A percentile compares a stretch with the other conserved stretches of the same genome.
These are phyloP conservation scores for Nemania bipapillata DNA, from an alignment of 2,329 filamentous ascomycete species.

Conservation along the genomic window DNA sequence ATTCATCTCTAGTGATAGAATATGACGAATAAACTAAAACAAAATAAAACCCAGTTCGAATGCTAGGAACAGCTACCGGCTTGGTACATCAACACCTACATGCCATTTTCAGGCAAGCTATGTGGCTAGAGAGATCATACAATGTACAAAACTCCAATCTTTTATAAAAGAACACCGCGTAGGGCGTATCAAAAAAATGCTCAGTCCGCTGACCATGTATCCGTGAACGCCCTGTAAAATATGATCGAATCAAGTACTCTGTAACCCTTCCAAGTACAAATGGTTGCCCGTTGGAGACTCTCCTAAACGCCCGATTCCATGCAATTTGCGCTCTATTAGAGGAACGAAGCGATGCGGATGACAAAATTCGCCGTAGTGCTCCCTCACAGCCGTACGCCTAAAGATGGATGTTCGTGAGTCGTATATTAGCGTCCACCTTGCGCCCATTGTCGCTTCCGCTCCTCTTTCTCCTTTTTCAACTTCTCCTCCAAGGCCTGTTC, in stretches of 20 bases:
- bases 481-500: conserved; percentile 59
- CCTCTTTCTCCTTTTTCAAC: conserved; percentile 50
- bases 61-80: neutral
- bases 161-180: conserved; percentile 12
- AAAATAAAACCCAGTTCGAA: neutral
- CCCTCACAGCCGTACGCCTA: conserved; percentile 35
- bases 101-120: neutral
- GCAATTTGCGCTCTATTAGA: conserved; percentile 35
- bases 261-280: conserved; percentile 25
- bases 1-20: neutral
- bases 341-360: conserved; percentile 26
- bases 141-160: conserved; percentile 25
- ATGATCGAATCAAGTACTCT: conserved; percentile 24
- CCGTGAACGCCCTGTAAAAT: conserved; percentile 31
- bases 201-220: conserved; percentile 23
- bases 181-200: conserved; percentile 5
- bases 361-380: conserved; percentile 26
- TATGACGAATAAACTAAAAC: neutral
- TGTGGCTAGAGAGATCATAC: neutral
- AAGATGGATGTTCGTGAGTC: conserved; percentile 34
- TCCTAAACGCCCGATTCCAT: conserved; percentile 41
- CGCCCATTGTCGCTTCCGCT: conserved; percentile 45
- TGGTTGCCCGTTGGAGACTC: conserved; percentile 39
- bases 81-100: neutral
- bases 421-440: conserved; percentile 36